Conservation (phyloP, 305 asterid species). For the Ruellia speciosa region DNA sequence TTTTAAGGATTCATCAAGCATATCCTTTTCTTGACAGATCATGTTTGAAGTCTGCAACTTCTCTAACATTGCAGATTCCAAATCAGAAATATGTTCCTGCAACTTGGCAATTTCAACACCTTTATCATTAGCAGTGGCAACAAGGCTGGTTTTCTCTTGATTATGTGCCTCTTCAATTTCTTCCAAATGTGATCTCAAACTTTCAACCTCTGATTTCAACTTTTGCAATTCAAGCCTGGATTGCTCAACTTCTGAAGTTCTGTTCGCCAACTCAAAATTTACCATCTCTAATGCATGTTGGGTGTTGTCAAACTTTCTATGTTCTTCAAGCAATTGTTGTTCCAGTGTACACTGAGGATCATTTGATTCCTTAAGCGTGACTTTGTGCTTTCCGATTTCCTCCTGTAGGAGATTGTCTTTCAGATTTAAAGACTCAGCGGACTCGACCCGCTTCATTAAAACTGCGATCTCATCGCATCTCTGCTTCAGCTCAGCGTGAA, state of each 20-base stretch:
- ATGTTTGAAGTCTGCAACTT: conserved; percentile 21
- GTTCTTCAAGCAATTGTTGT: conserved; percentile 22
- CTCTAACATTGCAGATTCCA: conserved; percentile 22
- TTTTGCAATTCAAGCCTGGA: conserved; percentile 26
- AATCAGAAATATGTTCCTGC: conserved; percentile 24
- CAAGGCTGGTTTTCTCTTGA: conserved; percentile 28
- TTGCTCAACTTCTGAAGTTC: conserved; percentile 26
- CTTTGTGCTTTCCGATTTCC: conserved; percentile 24
- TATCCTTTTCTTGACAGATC: no score
- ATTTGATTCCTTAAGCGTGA: conserved; percentile 32
- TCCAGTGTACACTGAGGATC: conserved; percentile 22
- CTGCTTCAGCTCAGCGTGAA: conserved; percentile 28
- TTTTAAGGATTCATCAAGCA: no score
- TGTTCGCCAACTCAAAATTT: conserved; percentile 25
- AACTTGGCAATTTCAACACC: conserved; percentile 28
- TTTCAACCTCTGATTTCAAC: conserved; percentile 26
- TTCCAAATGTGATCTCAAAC: conserved; percentile 26
- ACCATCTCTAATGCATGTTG: conserved; percentile 26
- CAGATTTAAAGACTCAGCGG: conserved; percentile 21
- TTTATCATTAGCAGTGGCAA: conserved; percentile 24
- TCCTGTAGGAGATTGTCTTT: conserved; percentile 22
- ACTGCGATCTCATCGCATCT: conserved; percentile 24
- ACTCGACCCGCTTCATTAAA: conserved; percentile 21
- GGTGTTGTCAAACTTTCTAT: conserved; percentile 21
- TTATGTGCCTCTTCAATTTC: conserved; percentile 23